phyloP scores from a whole-genome alignment of 2,329 filamentous ascomycete species.

The Diaporthe citri region DNA sequence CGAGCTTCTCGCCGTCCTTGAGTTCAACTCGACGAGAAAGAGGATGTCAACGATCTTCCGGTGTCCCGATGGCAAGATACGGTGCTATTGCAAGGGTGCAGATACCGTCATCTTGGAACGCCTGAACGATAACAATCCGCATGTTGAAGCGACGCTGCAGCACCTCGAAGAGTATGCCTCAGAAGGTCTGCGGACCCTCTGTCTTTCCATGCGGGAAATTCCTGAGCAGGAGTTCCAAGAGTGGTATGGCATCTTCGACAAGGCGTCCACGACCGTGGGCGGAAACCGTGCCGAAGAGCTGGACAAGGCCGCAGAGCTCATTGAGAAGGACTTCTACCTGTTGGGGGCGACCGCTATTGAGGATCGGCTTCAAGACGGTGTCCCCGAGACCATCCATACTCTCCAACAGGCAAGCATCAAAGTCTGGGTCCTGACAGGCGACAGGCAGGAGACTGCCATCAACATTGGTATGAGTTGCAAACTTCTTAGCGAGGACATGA shows the following conservation, averaged over 20 bases:
- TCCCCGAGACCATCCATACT: slow-evolving; percentile 97
- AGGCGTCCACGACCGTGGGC: slow-evolving; percentile 88
- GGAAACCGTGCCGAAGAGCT: slow-evolving; percentile 94
- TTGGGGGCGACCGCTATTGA: slow-evolving; percentile 97
- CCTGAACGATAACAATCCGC: slow-evolving; percentile 83
- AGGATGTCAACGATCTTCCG: slow-evolving; percentile 98
- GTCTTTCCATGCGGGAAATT: slow-evolving; percentile 93
- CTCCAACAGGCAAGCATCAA: slow-evolving; percentile 98
- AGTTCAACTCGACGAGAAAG: slow-evolving; percentile 98
- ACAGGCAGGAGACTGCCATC: slow-evolving; percentile 98
- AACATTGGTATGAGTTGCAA: slow-evolving; percentile 99
- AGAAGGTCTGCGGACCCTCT: slow-evolving; percentile 93
- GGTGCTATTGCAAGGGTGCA: slow-evolving; percentile 95
- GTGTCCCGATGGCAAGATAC: slow-evolving; percentile 94
- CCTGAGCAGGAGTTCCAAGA: slow-evolving; percentile 89
- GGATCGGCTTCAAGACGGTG: slow-evolving; percentile 95
- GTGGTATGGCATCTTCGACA: slow-evolving; percentile 89
- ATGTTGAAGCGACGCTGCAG: slow-evolving; percentile 88
- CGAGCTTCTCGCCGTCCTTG: slow-evolving; percentile 94
- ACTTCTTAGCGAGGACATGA: slow-evolving; percentile 98
- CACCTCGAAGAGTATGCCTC: slow-evolving; percentile 99
- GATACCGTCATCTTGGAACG: slow-evolving; percentile 98
- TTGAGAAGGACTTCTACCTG: slow-evolving; percentile 91
- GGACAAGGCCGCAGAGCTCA: slow-evolving; percentile 96
- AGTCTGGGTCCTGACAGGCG: slow-evolving; percentile 97